Conservation (phyloP, 257 asterid species). For the Knoxia roxburghii region DNA sequence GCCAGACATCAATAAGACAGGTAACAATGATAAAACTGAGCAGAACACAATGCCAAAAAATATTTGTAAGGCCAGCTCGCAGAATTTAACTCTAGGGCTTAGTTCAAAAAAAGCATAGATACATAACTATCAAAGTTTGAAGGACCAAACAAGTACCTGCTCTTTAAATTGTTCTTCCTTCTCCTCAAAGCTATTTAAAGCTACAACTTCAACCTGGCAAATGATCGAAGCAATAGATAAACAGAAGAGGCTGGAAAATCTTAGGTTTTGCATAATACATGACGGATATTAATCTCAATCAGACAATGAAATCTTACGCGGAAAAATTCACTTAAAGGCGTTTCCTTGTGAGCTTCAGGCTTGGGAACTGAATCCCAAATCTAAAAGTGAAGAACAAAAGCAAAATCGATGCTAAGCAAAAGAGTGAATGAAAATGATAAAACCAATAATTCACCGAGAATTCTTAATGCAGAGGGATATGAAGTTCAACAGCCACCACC, state of each 20-base stretch:
- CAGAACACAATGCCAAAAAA: too few species aligned
- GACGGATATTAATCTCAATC: not conserved
- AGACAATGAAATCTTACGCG: conserved; percentile 54
- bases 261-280: not conserved
- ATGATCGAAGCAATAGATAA: conserved; percentile 15
- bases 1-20: not conserved
- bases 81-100: too few species aligned
- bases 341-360: conserved; percentile 86
- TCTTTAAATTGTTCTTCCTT: conserved; percentile 77
- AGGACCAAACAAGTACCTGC: conserved; percentile 46
- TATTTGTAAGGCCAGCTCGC: not conserved
- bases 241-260: not conserved
- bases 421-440: conserved; percentile 15
- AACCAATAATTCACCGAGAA: not conserved
- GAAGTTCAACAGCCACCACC: too few species aligned
- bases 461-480: conserved; percentile 7
- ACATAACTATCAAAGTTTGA: not conserved
- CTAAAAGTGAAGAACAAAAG: conserved; percentile 34
- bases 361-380: conserved; percentile 98
- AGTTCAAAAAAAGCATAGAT: too few species aligned
- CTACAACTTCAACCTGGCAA: conserved; percentile 75
- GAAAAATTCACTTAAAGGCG: conserved; percentile 90
- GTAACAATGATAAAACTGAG: not conserved
- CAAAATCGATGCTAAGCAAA: conserved; percentile 16
- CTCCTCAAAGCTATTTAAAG: conserved; percentile 80